A percentile compares a stretch with the other conserved stretches of the same genome.
phyloP scores from a whole-genome alignment of 2,329 filamentous ascomycete species.

The Penicillium aurantiogriseum region DNA sequence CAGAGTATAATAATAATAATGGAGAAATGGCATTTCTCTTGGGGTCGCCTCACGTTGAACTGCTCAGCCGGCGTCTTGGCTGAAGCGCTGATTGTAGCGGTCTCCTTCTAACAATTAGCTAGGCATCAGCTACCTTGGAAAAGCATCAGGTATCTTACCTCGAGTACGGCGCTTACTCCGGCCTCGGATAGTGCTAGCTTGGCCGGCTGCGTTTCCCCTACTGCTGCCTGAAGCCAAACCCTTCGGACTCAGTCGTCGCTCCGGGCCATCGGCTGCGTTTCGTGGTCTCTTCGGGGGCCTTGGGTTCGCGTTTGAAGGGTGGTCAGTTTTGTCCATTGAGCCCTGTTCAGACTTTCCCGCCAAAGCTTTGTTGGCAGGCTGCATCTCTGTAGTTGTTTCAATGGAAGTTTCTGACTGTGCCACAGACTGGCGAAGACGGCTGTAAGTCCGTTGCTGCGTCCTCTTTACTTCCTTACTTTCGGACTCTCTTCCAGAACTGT shows the following conservation, averaged over 20 bases:
- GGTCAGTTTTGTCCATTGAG: background rate
- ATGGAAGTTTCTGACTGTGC: conserved; percentile 3
- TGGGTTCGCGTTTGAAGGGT: background rate
- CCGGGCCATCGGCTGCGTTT: conserved; percentile 22
- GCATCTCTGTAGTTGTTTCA: background rate
- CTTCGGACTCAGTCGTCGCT: conserved; percentile 30
- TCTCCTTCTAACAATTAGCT: conserved; percentile 28
- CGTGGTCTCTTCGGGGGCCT: conserved; percentile 16
- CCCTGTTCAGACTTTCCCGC: background rate
- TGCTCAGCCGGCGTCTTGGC: conserved; percentile 14
- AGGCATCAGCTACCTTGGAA: background rate
- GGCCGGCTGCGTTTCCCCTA: conserved; percentile 8
- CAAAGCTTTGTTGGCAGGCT: background rate
- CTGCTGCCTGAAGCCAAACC: conserved; percentile 32
- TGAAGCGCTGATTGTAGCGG: conserved; percentile 34
- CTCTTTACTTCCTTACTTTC: conserved; percentile 16
- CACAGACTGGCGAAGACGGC: conserved; percentile 20
- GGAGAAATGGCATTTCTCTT: background rate
- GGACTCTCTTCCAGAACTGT: conserved; percentile 2
- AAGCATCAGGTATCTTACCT: conserved; percentile 22
- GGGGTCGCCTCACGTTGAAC: background rate
- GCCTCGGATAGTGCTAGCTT: conserved; percentile 11
- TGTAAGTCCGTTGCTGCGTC: conserved; percentile 24
- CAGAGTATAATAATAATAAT: background rate
- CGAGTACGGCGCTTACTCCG: conserved; percentile 26